Conservation (phyloP, 2,329 filamentous ascomycete genomes). For the Colletotrichum sp. region DNA sequence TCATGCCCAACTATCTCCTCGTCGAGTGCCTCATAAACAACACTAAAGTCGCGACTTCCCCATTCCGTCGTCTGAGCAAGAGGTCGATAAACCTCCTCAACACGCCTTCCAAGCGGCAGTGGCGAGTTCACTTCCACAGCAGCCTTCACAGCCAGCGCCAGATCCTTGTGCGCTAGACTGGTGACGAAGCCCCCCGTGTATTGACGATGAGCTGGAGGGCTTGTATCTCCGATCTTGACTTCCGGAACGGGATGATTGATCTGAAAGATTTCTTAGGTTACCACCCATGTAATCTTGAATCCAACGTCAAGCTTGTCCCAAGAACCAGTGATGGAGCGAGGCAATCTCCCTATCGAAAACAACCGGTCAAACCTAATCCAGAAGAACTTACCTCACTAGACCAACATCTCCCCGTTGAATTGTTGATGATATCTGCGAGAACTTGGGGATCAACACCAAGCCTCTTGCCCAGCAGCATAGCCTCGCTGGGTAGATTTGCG, state of each 20-base stretch:
- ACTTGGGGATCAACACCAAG: background rate
- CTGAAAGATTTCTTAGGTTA: background rate
- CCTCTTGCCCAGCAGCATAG: background rate
- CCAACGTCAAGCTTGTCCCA: background rate
- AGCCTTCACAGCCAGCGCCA: background rate
- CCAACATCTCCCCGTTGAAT: background rate
- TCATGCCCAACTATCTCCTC: background rate
- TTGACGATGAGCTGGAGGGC: background rate
- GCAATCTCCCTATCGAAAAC: background rate
- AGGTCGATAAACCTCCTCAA: background rate
- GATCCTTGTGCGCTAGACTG: background rate
- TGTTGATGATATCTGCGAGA: background rate
- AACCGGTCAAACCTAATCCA: background rate
- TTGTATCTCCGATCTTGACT: background rate
- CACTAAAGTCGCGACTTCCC: background rate
- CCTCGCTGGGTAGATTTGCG: background rate
- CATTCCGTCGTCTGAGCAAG: background rate
- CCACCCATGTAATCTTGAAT: background rate
- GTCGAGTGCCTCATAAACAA: background rate
- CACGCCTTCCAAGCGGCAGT: background rate
- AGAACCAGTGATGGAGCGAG: background rate
- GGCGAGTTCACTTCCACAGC: background rate
- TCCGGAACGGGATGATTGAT: background rate
- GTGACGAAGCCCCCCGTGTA: background rate
- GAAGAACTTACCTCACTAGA: background rate